Base-by-base conservation (phyloP, 2,329 filamentous ascomycete species). In the Emydomyces testavorans region DNA sequence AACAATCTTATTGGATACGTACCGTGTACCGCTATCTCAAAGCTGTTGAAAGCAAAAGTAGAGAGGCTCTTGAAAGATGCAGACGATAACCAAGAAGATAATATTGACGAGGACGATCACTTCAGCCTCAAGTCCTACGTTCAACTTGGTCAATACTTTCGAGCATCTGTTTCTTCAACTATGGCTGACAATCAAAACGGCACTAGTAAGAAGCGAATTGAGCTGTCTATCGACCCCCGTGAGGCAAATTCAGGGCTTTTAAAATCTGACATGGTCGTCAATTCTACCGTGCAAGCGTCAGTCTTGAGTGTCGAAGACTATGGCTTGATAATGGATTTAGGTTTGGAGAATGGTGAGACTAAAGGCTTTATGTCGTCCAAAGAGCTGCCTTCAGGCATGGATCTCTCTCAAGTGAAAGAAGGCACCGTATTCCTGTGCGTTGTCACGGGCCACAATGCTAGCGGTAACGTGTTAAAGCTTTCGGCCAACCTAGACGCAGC, bases 241-340 rank as follows among this genome's bases (percentile, higher is more conserved):
- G 76, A 85, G 52, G 75, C 86, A 47, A 98, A 98, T 63, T 75
- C 76, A 2, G 82, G 85, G 1, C 71, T 98, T 18, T 72, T 76
- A 2, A 76, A 78, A 55, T 78, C 83, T 34, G 86, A 87, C 57
- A 66, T 95, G 7, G 79, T 92, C 7, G 67, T 76, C 34, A 83
- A 94, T 59, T 75, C 73, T 54, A 88, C 85, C 38, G 71, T 96
- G 16, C 93, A 96, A 75, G 90, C 88, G 1, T 83, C 88, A 0
- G 82, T 98, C 21, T 68, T 77, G 43, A 98, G 90, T 65, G 83
- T 93, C n/a, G 90, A 98, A 65, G 93, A 98, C 58, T 89, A 94
- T 60, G 92, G 92, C 52, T 76, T 92, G 50, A 78, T 96, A 48
- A 94, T 98, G 87, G 87, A 95, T 57, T 68, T 96, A 31, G 87